Evolutionary conservation across 805 yeast genomes (phyloP).

Genomic region (Yamadazyma tumulicola): DNA sequence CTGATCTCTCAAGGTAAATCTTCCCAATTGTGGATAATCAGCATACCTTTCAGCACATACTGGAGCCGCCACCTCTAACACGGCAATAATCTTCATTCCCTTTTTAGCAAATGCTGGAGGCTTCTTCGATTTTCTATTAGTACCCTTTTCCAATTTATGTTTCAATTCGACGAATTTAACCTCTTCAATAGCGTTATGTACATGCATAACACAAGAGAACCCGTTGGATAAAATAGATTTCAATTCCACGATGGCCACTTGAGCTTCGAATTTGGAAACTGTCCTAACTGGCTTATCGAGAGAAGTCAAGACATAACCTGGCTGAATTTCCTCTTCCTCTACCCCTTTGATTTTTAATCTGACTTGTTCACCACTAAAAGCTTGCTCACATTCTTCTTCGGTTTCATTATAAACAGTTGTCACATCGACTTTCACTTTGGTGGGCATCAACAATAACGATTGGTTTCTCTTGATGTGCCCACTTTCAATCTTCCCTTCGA

Average conservation of each 20-base stretch:
- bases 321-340: slow-evolving; percentile 92
- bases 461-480: slow-evolving; percentile 86
- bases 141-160: slow-evolving; percentile 94
- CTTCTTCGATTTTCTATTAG: slow-evolving; percentile 92
- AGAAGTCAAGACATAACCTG: slow-evolving; percentile 90
- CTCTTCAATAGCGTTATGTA: slow-evolving; percentile 97
- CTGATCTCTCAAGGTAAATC: slow-evolving; percentile 98
- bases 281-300: slow-evolving; percentile 85
- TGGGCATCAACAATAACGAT: slow-evolving; percentile 86
- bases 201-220: slow-evolving; percentile 96
- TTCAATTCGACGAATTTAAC: slow-evolving; percentile 75
- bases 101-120: slow-evolving; percentile 98
- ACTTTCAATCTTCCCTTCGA: slow-evolving; percentile 97
- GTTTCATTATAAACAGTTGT: slow-evolving; percentile 88
- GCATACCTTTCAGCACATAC: slow-evolving; percentile 91
- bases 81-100: slow-evolving; percentile 97
- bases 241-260: slow-evolving; percentile 94
- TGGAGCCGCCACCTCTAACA: slow-evolving; percentile 78
- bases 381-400: slow-evolving; percentile 87
- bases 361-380: slow-evolving; percentile 96
- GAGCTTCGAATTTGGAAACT: slow-evolving; percentile 89
- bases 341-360: slow-evolving; percentile 89
- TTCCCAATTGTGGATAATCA: slow-evolving; percentile 93
- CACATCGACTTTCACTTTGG: slow-evolving; percentile 78
- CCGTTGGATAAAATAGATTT: slow-evolving; percentile 94